Evolutionary conservation across 768 basidiomycete genomes (phyloP).

Genomic region (Nidularia pulvinata): DNA sequence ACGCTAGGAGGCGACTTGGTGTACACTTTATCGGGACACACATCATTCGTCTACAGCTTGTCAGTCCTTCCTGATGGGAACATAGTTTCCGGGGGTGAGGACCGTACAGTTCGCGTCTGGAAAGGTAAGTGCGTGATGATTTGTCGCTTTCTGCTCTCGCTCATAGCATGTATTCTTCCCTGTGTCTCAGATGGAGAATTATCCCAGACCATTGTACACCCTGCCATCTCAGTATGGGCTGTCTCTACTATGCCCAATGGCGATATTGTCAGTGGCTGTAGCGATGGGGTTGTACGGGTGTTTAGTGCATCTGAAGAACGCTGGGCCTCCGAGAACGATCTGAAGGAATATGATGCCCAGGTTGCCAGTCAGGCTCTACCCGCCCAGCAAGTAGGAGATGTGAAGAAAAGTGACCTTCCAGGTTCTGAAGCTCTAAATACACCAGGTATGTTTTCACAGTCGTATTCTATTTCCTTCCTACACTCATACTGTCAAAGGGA

Average conservation of each 20-base stretch:
- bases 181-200: conserved; percentile 75
- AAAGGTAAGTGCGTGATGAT: conserved; percentile 48
- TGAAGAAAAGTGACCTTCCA: conserved; percentile 90
- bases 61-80: conserved; percentile 81
- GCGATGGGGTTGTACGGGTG: conserved; percentile 85
- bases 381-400: conserved; percentile 86
- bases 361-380: conserved; percentile 82
- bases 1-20: conserved; percentile 77
- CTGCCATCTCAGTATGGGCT: conserved; percentile 97
- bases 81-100: conserved; percentile 91
- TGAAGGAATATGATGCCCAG: conserved; percentile 71
- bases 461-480: neutral
- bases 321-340: conserved; percentile 64
- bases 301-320: conserved; percentile 78
- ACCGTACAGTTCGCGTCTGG: conserved; percentile 93
- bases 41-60: conserved; percentile 94
- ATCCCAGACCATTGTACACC: conserved; percentile 86
- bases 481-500: conserved; percentile 47
- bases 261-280: conserved; percentile 91
- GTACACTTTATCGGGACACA: conserved; percentile 89
- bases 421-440: conserved; percentile 76
- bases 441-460: conserved; percentile 54
- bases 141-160: neutral
- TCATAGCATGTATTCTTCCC: neutral
- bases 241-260: conserved; percentile 87